These are phyloP conservation scores for Saturnispora gosingensis DNA, from an alignment of 805 yeast genomes.

Conservation along the genomic window DNA sequence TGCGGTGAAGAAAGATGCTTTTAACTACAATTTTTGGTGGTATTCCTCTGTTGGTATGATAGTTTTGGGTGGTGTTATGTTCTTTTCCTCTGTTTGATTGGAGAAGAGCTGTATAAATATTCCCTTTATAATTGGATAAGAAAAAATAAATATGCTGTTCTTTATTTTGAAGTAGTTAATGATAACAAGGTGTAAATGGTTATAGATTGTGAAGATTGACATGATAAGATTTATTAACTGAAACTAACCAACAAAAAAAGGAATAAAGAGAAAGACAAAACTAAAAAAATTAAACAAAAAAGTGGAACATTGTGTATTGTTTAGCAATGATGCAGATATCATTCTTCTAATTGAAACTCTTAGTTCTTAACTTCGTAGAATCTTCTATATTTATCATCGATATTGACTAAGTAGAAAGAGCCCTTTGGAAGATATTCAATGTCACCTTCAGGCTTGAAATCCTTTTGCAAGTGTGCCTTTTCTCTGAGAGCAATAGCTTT, in stretches of 20 bases:
- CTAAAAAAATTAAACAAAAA: constrained; percentile 1
- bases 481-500: constrained; percentile 80
- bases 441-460: constrained; percentile 70
- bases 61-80: constrained; percentile 24
- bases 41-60: constrained; percentile 40
- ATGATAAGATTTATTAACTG: not conserved
- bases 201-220: not conserved
- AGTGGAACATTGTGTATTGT: not conserved
- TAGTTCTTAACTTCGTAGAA: constrained; percentile 60
- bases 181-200: too few relatives aligned
- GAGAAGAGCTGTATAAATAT: not conserved
- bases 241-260: not conserved
- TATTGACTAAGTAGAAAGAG: constrained; percentile 69
- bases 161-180: not conserved
- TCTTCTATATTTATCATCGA: constrained; percentile 89
- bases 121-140: not conserved
- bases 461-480: constrained; percentile 74
- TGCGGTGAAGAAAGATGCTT: constrained; percentile 40
- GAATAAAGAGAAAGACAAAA: not conserved
- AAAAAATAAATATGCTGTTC: not conserved
- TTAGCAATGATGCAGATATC: not conserved
- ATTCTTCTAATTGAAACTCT: constrained; percentile 6
- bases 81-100: constrained; percentile 11
- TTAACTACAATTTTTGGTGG: constrained; percentile 46
- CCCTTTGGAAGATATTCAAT: constrained; percentile 65